Evolutionary conservation across 768 basidiomycete species (phyloP), one percentile per base, ranked within the genome.

Genomic region (Clathrus columnatus): DNA sequence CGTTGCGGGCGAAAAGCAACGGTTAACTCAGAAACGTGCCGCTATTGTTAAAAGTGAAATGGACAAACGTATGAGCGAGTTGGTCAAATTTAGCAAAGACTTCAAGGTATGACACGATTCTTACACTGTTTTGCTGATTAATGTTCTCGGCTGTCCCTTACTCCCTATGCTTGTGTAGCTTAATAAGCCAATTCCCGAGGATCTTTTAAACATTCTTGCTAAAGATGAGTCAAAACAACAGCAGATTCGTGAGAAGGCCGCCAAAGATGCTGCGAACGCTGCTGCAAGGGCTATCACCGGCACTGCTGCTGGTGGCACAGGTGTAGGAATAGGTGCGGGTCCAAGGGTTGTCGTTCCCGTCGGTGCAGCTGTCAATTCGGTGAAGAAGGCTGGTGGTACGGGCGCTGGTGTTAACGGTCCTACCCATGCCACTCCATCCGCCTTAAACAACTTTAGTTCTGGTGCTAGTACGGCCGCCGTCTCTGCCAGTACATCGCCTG

Each of bases 161-260:
- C n/a, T 36, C 14, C 11, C 30, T n/a, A n/a, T n/a, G n/a, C 45
- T 14, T 51, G 14, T 48, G 26, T 61, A 94, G 91, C 80, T 95
- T 49, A 95, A 94, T 67, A 87, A 92, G 67, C 91, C 91, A 17
- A 93, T 98, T 60, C 94, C 95, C 14, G 89, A 91, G 26, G 95
- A 98, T 65, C 79, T 98, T 50, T 86, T 97, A 17, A 79, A 87
- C 2, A 93, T 97, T 64, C 73, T 97, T 21, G 86, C 95, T 42
- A 97, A 96, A 71, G 91, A 95, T 64, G 90, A 91, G 68, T 86
- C 87, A 51, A 95, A 90, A 72, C 91, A 94, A 64, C 81, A 81
- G 58, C 77, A 73, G 48, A 94, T 96, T 67, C 77, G 77, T 57
- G 89, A 89, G 68, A 93, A 87, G 68, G 80, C 87, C 17, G 71